These are phyloP conservation scores for Spathaspora sp. DNA, from an alignment of 805 yeast genomes.

Conservation along the genomic window DNA sequence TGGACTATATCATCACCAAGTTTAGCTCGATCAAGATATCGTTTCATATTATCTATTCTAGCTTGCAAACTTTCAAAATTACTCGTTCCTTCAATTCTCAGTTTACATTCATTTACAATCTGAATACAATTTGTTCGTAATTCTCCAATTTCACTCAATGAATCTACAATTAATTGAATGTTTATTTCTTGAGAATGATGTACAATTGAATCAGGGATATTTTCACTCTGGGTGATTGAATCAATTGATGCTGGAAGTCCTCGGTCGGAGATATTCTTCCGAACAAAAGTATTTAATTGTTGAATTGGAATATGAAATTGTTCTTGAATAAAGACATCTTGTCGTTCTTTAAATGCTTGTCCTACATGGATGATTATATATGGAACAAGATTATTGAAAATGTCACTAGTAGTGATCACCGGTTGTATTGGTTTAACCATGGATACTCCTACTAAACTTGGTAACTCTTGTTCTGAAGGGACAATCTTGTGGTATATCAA, in stretches of 20 bases:
- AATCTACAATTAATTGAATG: conserved; percentile 31
- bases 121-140: conserved; percentile 38
- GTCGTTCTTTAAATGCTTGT: conserved; percentile 65
- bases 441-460: conserved; percentile 44
- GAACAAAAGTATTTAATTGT: conserved; percentile 43
- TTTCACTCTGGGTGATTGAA: conserved; percentile 52
- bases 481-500: conserved; percentile 68
- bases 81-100: conserved; percentile 48
- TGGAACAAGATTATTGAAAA: conserved; percentile 69
- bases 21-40: conserved; percentile 53
- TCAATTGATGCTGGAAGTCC: conserved; percentile 65
- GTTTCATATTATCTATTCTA: conserved; percentile 42
- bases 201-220: conserved; percentile 55
- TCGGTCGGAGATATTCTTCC: conserved; percentile 41
- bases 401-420: conserved; percentile 4
- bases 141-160: conserved; percentile 44
- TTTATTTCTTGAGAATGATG: conserved; percentile 57
- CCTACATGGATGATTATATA: conserved; percentile 61
- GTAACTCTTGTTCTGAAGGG: conserved; percentile 42
- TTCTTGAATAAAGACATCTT: conserved; percentile 49
- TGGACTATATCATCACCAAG: conserved; percentile 56
- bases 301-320: conserved; percentile 43
- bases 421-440: conserved; percentile 51
- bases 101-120: conserved; percentile 43
- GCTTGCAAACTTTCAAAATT: conserved; percentile 30